Conservation (phyloP, 2,329 filamentous ascomycete species). For the Fusarium staphyleae region DNA sequence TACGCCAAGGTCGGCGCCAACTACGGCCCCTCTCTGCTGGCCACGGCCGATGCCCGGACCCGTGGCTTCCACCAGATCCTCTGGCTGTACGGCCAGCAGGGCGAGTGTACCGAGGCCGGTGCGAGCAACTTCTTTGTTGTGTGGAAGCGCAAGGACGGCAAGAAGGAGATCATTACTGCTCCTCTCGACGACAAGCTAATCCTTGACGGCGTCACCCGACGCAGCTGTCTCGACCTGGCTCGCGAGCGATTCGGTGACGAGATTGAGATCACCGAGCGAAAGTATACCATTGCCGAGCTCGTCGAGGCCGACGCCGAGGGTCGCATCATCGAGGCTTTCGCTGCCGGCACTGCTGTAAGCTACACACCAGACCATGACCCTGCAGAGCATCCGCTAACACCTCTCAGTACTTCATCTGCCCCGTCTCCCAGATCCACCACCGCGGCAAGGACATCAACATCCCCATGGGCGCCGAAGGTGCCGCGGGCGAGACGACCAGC, state of each 20-base stretch:
- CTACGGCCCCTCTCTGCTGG: constrained; percentile 84
- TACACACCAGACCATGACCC: constrained; percentile 1
- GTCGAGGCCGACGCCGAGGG: constrained; percentile 76
- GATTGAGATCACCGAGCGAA: constrained; percentile 78
- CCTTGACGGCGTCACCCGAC: constrained; percentile 85
- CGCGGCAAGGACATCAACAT: constrained; percentile 69
- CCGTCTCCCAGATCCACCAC: constrained; percentile 73
- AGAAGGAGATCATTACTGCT: constrained; percentile 78
- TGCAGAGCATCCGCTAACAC: constrained; percentile 27
- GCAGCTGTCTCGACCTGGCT: constrained; percentile 78
- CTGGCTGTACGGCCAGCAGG: constrained; percentile 86
- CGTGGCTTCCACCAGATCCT: constrained; percentile 87
- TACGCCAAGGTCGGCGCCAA: constrained; percentile 94
- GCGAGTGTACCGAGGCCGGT: constrained; percentile 86
- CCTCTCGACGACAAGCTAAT: constrained; percentile 84
- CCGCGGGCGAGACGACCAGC: constrained; percentile 61
- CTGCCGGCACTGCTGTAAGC: constrained; percentile 83
- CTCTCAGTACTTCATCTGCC: constrained; percentile 71
- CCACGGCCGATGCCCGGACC: constrained; percentile 75
- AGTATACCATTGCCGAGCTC: constrained; percentile 83
- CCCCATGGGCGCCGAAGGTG: constrained; percentile 61
- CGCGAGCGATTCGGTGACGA: constrained; percentile 65
- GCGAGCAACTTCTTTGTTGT: constrained; percentile 92
- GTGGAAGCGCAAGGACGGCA: constrained; percentile 64
- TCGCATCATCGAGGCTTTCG: constrained; percentile 83